Evolutionary conservation across 768 basidiomycete species (phyloP).

Genomic region (Mycena latifolia): DNA sequence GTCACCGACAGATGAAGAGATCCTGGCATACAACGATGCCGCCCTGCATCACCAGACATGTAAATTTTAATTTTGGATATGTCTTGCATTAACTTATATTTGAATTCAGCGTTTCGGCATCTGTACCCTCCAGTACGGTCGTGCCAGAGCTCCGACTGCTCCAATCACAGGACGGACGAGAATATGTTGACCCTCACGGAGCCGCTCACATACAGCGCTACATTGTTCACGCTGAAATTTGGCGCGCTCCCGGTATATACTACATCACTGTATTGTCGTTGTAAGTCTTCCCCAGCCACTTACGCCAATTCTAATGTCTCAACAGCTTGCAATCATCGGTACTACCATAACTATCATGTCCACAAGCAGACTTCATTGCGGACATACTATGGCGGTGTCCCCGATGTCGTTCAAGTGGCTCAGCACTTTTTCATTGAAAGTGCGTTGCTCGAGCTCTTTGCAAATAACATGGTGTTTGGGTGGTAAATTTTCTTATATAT

Average conservation of each 20-base stretch:
- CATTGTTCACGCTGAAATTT: not conserved
- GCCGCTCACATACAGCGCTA: conserved; percentile 3
- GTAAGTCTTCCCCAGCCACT: not conserved
- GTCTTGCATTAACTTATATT: not conserved
- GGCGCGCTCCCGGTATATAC: conserved; percentile 19
- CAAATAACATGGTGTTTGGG: conserved; percentile 25
- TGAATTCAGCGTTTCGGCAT: conserved; percentile 12
- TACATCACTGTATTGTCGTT: conserved; percentile 8
- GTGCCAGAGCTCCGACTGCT: not conserved
- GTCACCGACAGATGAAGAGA: not conserved
- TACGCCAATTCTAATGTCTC: not conserved
- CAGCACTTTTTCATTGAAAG: conserved; percentile 32
- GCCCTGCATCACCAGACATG: not conserved
- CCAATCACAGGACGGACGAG: not conserved
- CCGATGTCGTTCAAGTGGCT: conserved; percentile 25
- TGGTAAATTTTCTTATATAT: not conserved
- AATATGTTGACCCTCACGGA: conserved; percentile 7
- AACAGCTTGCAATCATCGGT: conserved; percentile 4
- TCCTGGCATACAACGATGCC: conserved; percentile 1
- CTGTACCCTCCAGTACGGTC: conserved; percentile 7
- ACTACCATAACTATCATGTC: conserved; percentile 18
- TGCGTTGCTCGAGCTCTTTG: conserved; percentile 32
- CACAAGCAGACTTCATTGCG: conserved; percentile 3
- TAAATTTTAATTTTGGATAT: not conserved
- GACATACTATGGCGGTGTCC: conserved; percentile 35